Percentiles rank a stretch among this genome's conserved stretches.
Evolutionary conservation across 495 filamentous ascomycete genomes (phyloP).

Genomic region (Lasiosphaeris hirsuta): DNA sequence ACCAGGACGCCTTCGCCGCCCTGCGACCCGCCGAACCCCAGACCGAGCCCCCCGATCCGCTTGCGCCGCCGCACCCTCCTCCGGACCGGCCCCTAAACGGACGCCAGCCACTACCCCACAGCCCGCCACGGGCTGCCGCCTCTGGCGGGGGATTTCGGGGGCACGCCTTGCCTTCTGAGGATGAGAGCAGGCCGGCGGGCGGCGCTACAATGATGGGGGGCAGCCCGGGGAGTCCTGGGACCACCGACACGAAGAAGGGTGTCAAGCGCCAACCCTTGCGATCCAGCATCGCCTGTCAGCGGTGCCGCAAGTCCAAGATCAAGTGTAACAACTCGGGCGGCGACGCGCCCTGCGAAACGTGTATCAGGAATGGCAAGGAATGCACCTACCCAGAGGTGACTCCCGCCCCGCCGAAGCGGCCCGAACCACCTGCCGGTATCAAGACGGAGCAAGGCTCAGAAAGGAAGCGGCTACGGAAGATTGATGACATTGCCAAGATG

Average conservation of each 20-base stretch:
- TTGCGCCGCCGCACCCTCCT: constrained; percentile 4
- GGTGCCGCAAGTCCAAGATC: constrained; percentile 78
- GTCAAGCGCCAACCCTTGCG: constrained; percentile 58
- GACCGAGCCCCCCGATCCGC: constrained; percentile 19
- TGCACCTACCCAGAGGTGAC: constrained; percentile 70
- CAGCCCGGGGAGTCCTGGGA: constrained; percentile 28
- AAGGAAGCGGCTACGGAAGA: constrained; percentile 58
- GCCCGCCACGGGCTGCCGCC: constrained; percentile 22
- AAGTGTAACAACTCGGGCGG: constrained; percentile 75
- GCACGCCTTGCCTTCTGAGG: constrained; percentile 20
- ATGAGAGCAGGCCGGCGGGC: constrained; percentile 23
- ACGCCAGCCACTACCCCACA: constrained; percentile 30
- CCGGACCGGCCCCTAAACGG: constrained; percentile 23
- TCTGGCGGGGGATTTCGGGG: constrained; percentile 21
- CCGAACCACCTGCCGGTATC: constrained; percentile 46
- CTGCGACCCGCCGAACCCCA: constrained; percentile 22
- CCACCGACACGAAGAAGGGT: constrained; percentile 44
- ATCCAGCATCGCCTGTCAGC: constrained; percentile 75
- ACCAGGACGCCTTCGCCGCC: constrained; percentile 33
- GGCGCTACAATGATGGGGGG: constrained; percentile 24
- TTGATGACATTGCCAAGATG: constrained; percentile 44
- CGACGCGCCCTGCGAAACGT: constrained; percentile 68
- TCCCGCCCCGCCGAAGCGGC: constrained; percentile 54
- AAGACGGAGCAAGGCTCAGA: constrained; percentile 59
- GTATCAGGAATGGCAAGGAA: constrained; percentile 69